These are phyloP conservation scores for Anthostomella pinea DNA, from an alignment of 2,329 filamentous ascomycete genomes.

Conservation along the genomic window DNA sequence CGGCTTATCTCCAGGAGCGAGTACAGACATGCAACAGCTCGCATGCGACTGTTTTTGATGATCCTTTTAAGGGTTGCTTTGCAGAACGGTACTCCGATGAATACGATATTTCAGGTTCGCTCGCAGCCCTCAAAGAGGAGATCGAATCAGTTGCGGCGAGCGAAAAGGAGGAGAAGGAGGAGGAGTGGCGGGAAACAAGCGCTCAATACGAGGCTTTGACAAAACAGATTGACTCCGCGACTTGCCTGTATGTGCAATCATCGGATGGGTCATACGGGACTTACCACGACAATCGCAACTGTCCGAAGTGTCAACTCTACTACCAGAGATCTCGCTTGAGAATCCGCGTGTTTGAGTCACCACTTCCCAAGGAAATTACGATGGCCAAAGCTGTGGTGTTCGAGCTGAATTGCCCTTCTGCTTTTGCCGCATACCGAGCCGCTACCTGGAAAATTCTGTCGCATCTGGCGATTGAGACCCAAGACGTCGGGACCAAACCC, in stretches of 20 bases:
- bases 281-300: constrained; percentile 26
- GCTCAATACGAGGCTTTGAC: constrained; percentile 32
- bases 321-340: constrained; percentile 28
- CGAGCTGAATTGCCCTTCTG: constrained; percentile 37
- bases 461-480: constrained; percentile 23
- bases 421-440: constrained; percentile 39
- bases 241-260: constrained; percentile 30
- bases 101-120: constrained; percentile 23
- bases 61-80: constrained; percentile 42
- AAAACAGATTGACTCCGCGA: constrained; percentile 26
- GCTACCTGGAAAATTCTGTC: constrained; percentile 39
- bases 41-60: constrained; percentile 45
- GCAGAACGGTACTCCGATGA: constrained; percentile 45
- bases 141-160: constrained; percentile 26
- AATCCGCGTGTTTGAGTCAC: constrained; percentile 40
- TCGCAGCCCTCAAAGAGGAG: constrained; percentile 8
- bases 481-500: constrained; percentile 13
- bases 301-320: constrained; percentile 35
- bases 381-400: constrained; percentile 38
- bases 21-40: constrained; percentile 16
- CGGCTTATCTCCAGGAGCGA: constrained; percentile 45
- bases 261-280: constrained; percentile 14
- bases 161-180: constrained; percentile 23
- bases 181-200: constrained; percentile 33
- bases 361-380: constrained; percentile 33